Evolutionary conservation across 805 yeast genomes (phyloP), one percentile per base, ranked within the genome.

Genomic region (Ogataea ramenticola): DNA sequence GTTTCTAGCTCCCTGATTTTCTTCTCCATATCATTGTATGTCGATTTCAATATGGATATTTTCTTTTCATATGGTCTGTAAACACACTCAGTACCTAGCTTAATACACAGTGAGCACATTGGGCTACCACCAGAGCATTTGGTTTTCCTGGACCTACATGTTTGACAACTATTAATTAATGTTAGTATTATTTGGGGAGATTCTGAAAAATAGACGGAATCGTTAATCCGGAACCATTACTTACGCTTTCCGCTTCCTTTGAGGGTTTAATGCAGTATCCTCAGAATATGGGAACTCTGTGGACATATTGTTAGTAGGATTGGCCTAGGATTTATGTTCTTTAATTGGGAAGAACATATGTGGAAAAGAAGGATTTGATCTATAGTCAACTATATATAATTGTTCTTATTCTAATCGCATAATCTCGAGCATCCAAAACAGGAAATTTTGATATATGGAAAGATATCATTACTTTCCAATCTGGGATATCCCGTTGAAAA

Each of bases 61-160:
- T 58, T 47, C 35, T 43, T 51, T 17, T 55, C 53, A 36, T 49
- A 46, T 11, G 60, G 59, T 2, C 46, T 40, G 40, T 56, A 58
- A 16, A 51, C 49, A 37, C 62, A 58, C 4, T 44, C 39, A 1
- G 36, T 22, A 4, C 36, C 42, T 12, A 47, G 14, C 4, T 37
- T 45, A 3, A 6, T 17, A 36, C 62, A 58, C 29, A 43, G 44
- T 8, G 43, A 14, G 38, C 62, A 58, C 17, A 33, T 40, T 10
- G 61, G 61, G 6, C 39, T 45, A 21, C 50, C 54, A 2, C 62
- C 61, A 3, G 60, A 49, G 33, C 62, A 58, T 42, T 46, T 50
- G 8, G 48, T 48, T 42, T 56, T 58, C 27, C 48, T 48, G 29
- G 46, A 36, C 38, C 48, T 55, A 41, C 62, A 58, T 12, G 31